These are phyloP conservation scores for Sinapis alba DNA, from an alignment of 441 rosid genomes.

Conservation along the genomic window DNA sequence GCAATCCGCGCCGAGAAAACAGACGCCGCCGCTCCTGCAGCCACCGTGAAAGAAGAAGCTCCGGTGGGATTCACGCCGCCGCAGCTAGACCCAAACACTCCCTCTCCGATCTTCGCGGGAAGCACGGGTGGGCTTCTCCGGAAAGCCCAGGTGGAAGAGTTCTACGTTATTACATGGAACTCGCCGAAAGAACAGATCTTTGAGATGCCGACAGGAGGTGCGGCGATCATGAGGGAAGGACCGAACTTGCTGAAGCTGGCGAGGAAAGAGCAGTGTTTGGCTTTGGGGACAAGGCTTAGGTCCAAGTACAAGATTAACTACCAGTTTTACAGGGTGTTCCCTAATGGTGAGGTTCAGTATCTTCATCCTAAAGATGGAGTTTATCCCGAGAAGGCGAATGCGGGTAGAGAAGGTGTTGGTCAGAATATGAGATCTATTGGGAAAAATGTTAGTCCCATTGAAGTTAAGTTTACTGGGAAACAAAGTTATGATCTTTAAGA, in stretches of 20 bases:
- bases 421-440: slow-evolving; percentile 73
- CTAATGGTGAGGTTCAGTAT: slow-evolving; percentile 69
- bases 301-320: slow-evolving; percentile 83
- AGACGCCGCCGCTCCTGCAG: slow-evolving; percentile 23
- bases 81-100: slow-evolving; percentile 70
- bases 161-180: slow-evolving; percentile 83
- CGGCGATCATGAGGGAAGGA: slow-evolving; percentile 79
- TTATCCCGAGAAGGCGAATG: slow-evolving; percentile 81
- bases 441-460: slow-evolving; percentile 72
- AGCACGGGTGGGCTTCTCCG: slow-evolving; percentile 75
- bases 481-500: slow-evolving; percentile 65
- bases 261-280: slow-evolving; percentile 90
- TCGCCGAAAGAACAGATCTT: slow-evolving; percentile 81
- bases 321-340: slow-evolving; percentile 82
- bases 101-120: slow-evolving; percentile 85
- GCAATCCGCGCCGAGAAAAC: slow-evolving; percentile 44
- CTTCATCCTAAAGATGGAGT: slow-evolving; percentile 84
- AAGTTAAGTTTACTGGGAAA: slow-evolving; percentile 86
- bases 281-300: slow-evolving; percentile 67
- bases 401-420: slow-evolving; percentile 76
- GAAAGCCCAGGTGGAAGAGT: slow-evolving; percentile 84
- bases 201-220: slow-evolving; percentile 83
- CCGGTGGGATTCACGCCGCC: slow-evolving; percentile 87
- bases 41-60: slow-evolving; percentile 48
- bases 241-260: slow-evolving; percentile 78